Conservation (phyloP, 805 yeast species). For the Komagataella populi region DNA sequence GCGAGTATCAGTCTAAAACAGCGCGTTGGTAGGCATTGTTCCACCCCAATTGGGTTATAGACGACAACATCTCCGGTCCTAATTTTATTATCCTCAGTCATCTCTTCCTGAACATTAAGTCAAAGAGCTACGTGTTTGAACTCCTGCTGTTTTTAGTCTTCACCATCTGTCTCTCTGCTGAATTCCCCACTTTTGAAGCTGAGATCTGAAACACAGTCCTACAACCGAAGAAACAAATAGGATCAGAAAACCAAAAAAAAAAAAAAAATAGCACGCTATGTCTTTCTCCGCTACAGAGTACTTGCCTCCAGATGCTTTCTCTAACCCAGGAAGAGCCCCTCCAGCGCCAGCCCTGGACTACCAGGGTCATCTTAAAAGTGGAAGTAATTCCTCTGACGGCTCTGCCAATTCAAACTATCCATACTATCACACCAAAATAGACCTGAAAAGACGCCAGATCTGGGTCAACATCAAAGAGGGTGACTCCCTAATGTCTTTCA, state of each 20-base stretch:
- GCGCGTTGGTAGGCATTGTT: not conserved
- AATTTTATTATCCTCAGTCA: not conserved
- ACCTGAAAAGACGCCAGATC: slow-evolving; percentile 37
- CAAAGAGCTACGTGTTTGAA: not conserved
- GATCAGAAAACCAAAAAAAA: not conserved
- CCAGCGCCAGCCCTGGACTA: slow-evolving; percentile 25
- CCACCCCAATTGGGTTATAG: not conserved
- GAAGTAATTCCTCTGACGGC: slow-evolving; percentile 16
- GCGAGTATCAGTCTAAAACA: not conserved
- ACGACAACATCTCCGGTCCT: not conserved
- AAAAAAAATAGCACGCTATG: slow-evolving; percentile 11
- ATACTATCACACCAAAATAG: slow-evolving; percentile 17
- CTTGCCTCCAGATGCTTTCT: slow-evolving; percentile 31
- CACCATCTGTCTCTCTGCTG: not conserved
- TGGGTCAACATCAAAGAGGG: slow-evolving; percentile 83
- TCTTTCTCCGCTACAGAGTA: slow-evolving; percentile 31
- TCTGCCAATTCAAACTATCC: slow-evolving; percentile 9
- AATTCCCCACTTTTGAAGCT: not conserved
- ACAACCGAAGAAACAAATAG: not conserved
- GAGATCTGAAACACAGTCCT: not conserved
- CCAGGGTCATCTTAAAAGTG: slow-evolving; percentile 18
- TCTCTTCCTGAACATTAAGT: not conserved
- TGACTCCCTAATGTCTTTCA: slow-evolving; percentile 76
- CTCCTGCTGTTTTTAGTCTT: not conserved
- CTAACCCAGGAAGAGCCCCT: slow-evolving; percentile 45